Base-by-base conservation (phyloP, 208 protist genomes). In the Leishmania amazonensis region DNA sequence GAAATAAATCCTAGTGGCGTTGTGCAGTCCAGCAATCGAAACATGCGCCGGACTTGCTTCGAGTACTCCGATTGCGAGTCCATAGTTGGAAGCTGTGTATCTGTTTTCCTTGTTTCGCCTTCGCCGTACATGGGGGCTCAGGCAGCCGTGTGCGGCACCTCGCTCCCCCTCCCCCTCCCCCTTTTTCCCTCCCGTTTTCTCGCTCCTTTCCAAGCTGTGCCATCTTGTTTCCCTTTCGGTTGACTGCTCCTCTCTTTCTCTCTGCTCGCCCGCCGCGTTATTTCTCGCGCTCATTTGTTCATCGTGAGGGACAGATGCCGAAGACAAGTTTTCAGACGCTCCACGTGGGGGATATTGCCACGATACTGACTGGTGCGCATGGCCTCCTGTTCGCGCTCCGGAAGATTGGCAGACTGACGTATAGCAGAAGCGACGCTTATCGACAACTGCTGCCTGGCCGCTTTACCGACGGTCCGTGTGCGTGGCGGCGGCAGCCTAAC, bases 381-480 rank as follows among this genome's bases (percentile, higher is more conserved):
- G n/a, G 74, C 28, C 57, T 47, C 58, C 0, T 87, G 8, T 93
- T 65, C 53, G 75, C 28, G 72, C 83, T 31, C 71, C 31, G 17
- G 21, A 0, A 19, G 51, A 77, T 3, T 77, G 76, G 19, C 75
- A 64, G 13, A 58, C 45, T 58, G 15, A 42, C 40, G 24, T 53
- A 62, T 68, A 1, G 62, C 0, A 31, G 67, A 5, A 47, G 60
- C 1, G n/a, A 67, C 4, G 38, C 38, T 60, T 76, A 70, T 51
- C 75, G 57, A 8, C 45, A 54, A 19, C 13, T 35, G 24, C 38
- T 77, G 9, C 31, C 54, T 28, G 17, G 8, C 5, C 53, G 40
- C 28, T 49, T 47, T 28, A 24, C 24, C 8, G 75, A 65, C 2
- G 11, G 54, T 21, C 28, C 58, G 3, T 64, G 24, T 35, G 62